These are phyloP conservation scores for Lophiotrema nucula DNA, from an alignment of 495 filamentous ascomycete species.

Conservation along the genomic window DNA sequence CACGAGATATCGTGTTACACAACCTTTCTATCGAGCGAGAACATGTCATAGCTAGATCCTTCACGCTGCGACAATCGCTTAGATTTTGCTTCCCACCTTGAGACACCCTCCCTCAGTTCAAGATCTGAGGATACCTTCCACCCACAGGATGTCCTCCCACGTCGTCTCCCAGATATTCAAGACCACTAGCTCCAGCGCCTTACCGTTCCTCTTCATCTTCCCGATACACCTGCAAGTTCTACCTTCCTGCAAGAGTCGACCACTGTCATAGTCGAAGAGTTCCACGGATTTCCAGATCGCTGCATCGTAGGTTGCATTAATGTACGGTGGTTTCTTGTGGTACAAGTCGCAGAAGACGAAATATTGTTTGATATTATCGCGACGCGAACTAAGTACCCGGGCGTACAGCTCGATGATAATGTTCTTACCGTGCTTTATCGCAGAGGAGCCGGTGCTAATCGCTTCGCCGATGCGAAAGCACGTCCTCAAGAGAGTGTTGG, in stretches of 20 bases:
- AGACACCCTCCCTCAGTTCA: too few relatives aligned
- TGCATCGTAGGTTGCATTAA: constrained; percentile 47
- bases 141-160: constrained; percentile 54
- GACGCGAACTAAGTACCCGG: constrained; percentile 53
- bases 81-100: too few relatives aligned
- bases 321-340: constrained; percentile 54
- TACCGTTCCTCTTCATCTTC: constrained; percentile 47
- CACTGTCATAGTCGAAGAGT: constrained; percentile 51
- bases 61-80: too few relatives aligned
- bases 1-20: too few relatives aligned
- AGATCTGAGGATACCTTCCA: constrained; percentile 40
- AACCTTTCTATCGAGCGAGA: too few relatives aligned
- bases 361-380: constrained; percentile 52
- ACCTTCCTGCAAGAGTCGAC: constrained; percentile 31
- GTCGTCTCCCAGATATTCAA: constrained; percentile 53
- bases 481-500: constrained; percentile 49
- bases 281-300: constrained; percentile 47
- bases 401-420: constrained; percentile 60
- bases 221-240: constrained; percentile 56
- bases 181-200: constrained; percentile 49
- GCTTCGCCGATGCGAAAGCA: constrained; percentile 64
- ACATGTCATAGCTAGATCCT: too few relatives aligned
- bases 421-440: constrained; percentile 44
- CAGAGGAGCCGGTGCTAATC: constrained; percentile 46
- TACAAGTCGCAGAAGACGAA: constrained; percentile 62